Evolutionary conservation across 2,329 filamentous ascomycete species (phyloP), one percentile per base, ranked within the genome.

Genomic region (Grosmannia penicillata): DNA sequence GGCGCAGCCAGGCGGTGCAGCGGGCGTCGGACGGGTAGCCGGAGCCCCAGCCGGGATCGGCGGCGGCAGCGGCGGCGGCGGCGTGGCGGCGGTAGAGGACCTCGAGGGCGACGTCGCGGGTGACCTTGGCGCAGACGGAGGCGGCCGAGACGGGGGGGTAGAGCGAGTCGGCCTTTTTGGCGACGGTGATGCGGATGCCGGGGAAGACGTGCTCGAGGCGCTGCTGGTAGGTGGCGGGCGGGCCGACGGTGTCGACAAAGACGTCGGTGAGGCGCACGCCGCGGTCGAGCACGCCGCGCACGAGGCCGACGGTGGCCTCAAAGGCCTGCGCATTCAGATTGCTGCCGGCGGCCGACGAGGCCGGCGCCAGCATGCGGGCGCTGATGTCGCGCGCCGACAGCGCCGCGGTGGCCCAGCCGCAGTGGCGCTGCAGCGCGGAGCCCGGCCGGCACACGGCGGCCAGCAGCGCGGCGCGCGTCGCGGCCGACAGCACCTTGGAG

Each of bases 301-400:
- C 89, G 37, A 98, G 66, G 28, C 73, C 72, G 19, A 93, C 75
- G 0, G 89, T 96, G 4, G 89, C 83, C 57, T 94, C 87, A 75
- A 91, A 81, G 15, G 89, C 89, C 59, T 98, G 91, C 5, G 86
- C 85, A 55, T 98, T 98, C 47, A 98, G 73, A 56, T 98, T 98
- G 62, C 95, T 93, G 4, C 65, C 15, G 61, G 62, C 4, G 63
- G 55, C 15, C 59, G 61, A 8, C 65, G 62, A 2, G 76, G 70
- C 8, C 65, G 63, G 3, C 76, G 70, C 9, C 71, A 91, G 65
- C 83, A 93, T 93, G 50, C 74, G 72, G 8, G 84, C 72, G 29
- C 70, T 73, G 50, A 94, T 93, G 60, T 89, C 82, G 32, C 79
- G 73, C 8, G 91, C 86, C 0, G 84, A 93, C 46, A 96, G 74